Evolutionary conservation across 2,329 filamentous ascomycete species (phyloP), one percentile per base, ranked within the genome.

Genomic region (Lojkania enalia): DNA sequence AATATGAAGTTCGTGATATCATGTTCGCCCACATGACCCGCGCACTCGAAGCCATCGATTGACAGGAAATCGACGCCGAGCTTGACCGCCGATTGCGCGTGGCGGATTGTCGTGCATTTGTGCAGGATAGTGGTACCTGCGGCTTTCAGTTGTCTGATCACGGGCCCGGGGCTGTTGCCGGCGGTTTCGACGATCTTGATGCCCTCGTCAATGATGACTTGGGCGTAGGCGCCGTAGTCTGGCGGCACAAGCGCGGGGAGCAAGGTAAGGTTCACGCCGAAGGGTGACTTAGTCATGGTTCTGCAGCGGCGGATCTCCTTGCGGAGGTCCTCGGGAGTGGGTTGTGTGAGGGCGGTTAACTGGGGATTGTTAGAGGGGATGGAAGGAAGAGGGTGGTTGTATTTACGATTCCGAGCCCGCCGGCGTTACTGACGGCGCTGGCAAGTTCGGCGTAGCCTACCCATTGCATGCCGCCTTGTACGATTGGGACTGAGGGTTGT

Each of bases 1-100:
- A 99, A 81, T 64, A 94, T 91, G 69, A 94, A 90, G 74, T 94
- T 94, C 49, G 88, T 91, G 59, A 94, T 90, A 71, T 94, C 89
- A 48, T 81, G 85, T 77, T 94, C 88, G 67, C 88, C 88, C 43
- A 94, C 88, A 75, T 94, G 88, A 55, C 84, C 94, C 32, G 90
- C 94, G 74, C 94, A 99, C 73, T 99, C 94, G 67, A 99, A 97
- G 32, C 94, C 94, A 67, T 99, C 94, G 60, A 99, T 97, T 56
- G 86, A 91, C 46, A 99, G 75, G 73, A 99, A 97, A 72, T 99
- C 94, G 3, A 96, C 94, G 52, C 94, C 94, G 29, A 97, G 84
- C 73, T 95, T 96, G 47, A 95, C 81, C 37, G 94, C 94, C 55
- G 87, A 90, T 70, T 90, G 83, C 15, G 94, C 94, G 69, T 99